Evolutionary conservation across 176 grass and related monocot species (phyloP).

Genomic region (Coix lacrymajobi): DNA sequence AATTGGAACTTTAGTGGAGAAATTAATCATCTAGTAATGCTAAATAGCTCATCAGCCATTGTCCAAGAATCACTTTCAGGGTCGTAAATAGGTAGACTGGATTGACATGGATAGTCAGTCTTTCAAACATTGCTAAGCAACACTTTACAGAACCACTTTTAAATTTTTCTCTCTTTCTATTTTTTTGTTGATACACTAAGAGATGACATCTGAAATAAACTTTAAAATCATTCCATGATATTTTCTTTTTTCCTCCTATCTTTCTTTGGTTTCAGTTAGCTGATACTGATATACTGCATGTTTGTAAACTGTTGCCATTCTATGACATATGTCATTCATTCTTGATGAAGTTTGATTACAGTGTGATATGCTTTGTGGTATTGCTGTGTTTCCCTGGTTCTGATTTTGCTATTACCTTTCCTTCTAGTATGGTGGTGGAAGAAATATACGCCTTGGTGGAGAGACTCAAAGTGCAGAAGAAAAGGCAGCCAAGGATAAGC

Average conservation of each 20-base stretch:
- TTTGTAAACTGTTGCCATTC: not conserved
- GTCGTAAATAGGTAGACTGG: not conserved
- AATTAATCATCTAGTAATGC: not conserved
- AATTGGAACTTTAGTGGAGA: not conserved
- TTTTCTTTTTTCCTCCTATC: not conserved
- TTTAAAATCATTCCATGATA: not conserved
- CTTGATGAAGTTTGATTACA: not conserved
- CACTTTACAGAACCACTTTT: not conserved
- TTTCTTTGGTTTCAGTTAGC: conserved; percentile 19
- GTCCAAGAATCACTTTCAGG: not conserved
- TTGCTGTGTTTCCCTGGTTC: not conserved
- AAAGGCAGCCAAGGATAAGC: conserved; percentile 51
- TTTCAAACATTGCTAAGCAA: not conserved
- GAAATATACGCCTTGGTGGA: conserved; percentile 57
- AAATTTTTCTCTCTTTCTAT: not conserved
- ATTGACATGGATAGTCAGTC: not conserved
- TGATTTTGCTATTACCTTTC: conserved; percentile 24
- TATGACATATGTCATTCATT: not conserved
- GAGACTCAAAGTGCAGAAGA: conserved; percentile 46
- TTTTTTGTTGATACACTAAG: conserved; percentile 12
- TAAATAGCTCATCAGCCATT: not conserved
- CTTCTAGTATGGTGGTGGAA: conserved; percentile 69
- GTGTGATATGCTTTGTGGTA: not conserved
- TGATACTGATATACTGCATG: not conserved
- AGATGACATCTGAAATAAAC: not conserved